A percentile compares a stretch with the other conserved stretches of the same genome.
Evolutionary conservation across 1,284 basidiomycete species (phyloP).

Genomic region (Cryptococcus hybrid): DNA sequence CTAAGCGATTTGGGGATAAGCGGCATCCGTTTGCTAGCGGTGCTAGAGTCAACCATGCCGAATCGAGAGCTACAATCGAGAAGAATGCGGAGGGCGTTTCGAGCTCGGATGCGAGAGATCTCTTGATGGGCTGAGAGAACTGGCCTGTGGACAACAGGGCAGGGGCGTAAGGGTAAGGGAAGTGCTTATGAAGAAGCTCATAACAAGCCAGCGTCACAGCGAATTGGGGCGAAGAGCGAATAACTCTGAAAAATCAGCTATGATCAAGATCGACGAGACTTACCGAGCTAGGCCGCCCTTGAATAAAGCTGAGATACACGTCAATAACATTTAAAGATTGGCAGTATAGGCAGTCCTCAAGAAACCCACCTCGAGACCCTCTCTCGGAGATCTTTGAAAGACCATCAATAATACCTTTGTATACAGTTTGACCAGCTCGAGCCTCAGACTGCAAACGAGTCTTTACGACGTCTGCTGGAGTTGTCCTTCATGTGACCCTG

Average conservation of each 20-base stretch:
- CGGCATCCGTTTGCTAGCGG: constrained; percentile 28
- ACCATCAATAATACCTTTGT: constrained; percentile 88
- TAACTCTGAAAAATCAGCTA: constrained; percentile 15
- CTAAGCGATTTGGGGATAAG: constrained; percentile 21
- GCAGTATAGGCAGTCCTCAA: no score
- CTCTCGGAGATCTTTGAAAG: constrained; percentile 74
- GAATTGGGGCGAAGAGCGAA: constrained; percentile 59
- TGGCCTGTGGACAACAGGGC: constrained; percentile 62
- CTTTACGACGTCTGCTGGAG: constrained; percentile 82
- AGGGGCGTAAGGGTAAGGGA: constrained; percentile 71
- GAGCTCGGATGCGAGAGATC: constrained; percentile 78
- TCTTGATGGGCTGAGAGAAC: constrained; percentile 67
- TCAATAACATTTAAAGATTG: not conserved
- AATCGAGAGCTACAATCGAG: constrained; percentile 48
- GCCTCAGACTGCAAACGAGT: constrained; percentile 96
- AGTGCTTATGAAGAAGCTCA: constrained; percentile 70
- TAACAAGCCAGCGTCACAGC: constrained; percentile 90
- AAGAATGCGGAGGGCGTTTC: constrained; percentile 75
- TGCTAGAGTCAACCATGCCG: constrained; percentile 37
- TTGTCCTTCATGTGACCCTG: constrained; percentile 17
- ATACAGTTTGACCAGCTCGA: constrained; percentile 84
- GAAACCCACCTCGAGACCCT: constrained; percentile 41
- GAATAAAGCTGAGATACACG: constrained; percentile 65
- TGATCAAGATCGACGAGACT: constrained; percentile 50
- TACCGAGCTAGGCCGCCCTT: constrained; percentile 92